Evolutionary conservation across 352 stramenopile genomes (phyloP), one percentile per base, ranked within the genome.

Genomic region (Achlya hypogyna): DNA sequence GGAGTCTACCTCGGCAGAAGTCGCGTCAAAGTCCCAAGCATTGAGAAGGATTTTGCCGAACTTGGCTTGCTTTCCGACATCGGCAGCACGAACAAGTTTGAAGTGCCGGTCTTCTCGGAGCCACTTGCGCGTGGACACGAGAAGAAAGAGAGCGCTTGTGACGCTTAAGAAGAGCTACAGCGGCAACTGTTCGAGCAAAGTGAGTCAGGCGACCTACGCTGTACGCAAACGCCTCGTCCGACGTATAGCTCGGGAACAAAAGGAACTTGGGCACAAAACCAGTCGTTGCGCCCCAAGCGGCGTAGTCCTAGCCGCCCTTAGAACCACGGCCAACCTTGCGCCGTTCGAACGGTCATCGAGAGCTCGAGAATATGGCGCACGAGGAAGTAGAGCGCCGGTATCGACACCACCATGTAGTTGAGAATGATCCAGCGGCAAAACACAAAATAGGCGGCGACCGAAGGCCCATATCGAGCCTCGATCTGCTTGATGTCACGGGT

Each of bases 391-490:
- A 82, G 45, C 16, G 75, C 76, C 3, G 81, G 75, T 6, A 87
- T 64, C 0, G 75, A 74, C n/a, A 90, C 73, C 0, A 75, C 62
- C 16, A 84, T 76, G 62, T 87, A 89, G 47, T 79, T 88, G 66
- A 81, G 75, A 53, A 91, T 86, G 58, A 93, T 84, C 83, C 83
- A 93, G 4, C 75, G 71, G 28, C 85, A 87, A 67, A 93, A 92
- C 1, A 76, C 71, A 51, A 92, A 93, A 52, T 93, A 93, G 18
- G 85, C 84, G 18, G 82, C 81, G 20, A 93, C 85, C 1, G 81
- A 89, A 27, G 74, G 84, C 14, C 85, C 85, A 49, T 91, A 93
- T 3, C 83, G 82, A n/a, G 82, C 83, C 43, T 93, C 82, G 43
- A 92, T 87, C 65, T 87, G 81, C 9, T 78, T 74, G 47, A 93